These are phyloP conservation scores for Tieghemostelium lacteum DNA, from an alignment of 78 protist genomes.

Conservation along the genomic window DNA sequence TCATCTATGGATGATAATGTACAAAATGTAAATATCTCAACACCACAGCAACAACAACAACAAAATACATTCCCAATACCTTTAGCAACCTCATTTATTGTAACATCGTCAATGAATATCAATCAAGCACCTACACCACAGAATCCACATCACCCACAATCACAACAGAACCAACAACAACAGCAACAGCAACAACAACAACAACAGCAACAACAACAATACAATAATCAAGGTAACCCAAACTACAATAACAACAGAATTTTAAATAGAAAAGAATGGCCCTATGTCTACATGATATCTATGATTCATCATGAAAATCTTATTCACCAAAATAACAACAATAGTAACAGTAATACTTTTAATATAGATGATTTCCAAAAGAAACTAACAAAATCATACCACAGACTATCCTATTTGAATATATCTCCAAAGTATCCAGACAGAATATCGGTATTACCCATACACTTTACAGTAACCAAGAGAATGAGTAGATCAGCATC, in stretches of 20 bases:
- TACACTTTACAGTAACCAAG: slow-evolving; percentile 36
- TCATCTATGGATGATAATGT: background rate
- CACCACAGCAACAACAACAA: too few species aligned
- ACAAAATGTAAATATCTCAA: background rate
- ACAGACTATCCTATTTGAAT: slow-evolving; percentile 37
- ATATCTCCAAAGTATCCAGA: slow-evolving; percentile 50
- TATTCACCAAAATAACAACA: background rate
- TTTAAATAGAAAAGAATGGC: slow-evolving; percentile 24
- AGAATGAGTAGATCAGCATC: slow-evolving; percentile 44
- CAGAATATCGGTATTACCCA: slow-evolving; percentile 37
- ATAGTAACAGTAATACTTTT: background rate
- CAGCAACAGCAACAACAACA: background rate
- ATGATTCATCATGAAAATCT: background rate
- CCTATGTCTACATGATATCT: slow-evolving; percentile 39
- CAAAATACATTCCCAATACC: slow-evolving; percentile 22
- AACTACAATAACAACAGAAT: background rate
- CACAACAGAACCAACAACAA: background rate
- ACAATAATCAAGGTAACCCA: background rate
- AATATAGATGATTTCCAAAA: background rate
- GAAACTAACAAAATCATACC: slow-evolving; percentile 16
- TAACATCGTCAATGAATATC: slow-evolving; percentile 25
- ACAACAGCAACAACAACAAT: background rate
- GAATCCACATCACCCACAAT: background rate
- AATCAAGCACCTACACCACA: background rate
- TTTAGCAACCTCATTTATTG: slow-evolving; percentile 18